Evolutionary conservation across 257 asterid species (phyloP).

Genomic region (Ocimum tenuiflorum): DNA sequence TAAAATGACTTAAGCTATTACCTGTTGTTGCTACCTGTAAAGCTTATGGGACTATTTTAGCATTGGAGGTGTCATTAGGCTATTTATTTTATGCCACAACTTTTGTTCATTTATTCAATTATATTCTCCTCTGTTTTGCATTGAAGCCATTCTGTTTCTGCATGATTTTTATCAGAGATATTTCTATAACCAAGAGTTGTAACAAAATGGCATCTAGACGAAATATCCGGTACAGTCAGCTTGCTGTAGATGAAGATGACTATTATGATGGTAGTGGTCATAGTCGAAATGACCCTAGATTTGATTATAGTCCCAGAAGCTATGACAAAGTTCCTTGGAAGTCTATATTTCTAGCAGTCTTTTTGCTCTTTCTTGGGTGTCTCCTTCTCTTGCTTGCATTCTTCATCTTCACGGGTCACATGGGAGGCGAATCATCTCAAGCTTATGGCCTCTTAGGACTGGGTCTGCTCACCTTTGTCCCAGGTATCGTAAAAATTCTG

Average conservation of each 20-base stretch:
- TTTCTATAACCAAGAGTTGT: constrained; percentile 9
- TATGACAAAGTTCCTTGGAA: constrained; percentile 78
- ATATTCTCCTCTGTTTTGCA: not conserved
- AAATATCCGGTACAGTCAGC: constrained; percentile 52
- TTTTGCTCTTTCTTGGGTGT: constrained; percentile 80
- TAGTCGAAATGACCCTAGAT: constrained; percentile 52
- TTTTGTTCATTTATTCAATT: not conserved
- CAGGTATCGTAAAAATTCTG: constrained; percentile 61
- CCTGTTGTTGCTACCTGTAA: not conserved
- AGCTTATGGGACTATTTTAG: not conserved
- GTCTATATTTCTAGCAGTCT: constrained; percentile 70
- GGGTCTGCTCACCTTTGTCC: constrained; percentile 70
- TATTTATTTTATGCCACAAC: not conserved
- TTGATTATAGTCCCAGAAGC: constrained; percentile 64
- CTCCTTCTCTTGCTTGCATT: constrained; percentile 60
- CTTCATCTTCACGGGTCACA: constrained; percentile 86
- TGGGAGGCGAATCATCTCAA: constrained; percentile 79
- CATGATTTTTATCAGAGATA: not conserved
- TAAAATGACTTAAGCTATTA: not conserved
- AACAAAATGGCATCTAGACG: constrained; percentile 59
- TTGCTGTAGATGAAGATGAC: constrained; percentile 59
- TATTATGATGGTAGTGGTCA: constrained; percentile 29
- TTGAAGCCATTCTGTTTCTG: constrained; percentile 17
- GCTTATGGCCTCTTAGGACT: constrained; percentile 81
- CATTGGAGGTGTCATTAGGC: not conserved